Evolutionary conservation across 1,139 yeast genomes (phyloP).

Genomic region (Debaryomyces nepalensis): DNA sequence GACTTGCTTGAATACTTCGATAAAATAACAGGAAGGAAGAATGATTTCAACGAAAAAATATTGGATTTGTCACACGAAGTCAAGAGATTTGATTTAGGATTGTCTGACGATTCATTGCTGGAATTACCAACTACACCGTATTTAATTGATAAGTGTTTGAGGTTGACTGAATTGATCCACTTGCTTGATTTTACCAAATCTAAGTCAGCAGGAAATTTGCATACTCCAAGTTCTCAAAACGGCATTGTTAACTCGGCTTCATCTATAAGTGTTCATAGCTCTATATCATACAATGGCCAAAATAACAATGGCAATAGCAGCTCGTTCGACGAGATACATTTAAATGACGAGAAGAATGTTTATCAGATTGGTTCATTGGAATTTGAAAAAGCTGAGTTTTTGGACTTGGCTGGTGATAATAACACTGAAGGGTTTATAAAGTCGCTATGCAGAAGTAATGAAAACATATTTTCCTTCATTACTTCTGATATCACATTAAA

Average conservation of each 20-base stretch:
- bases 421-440: constrained; percentile 58
- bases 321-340: constrained; percentile 17
- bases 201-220: constrained; percentile 3
- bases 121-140: constrained; percentile 73
- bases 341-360: constrained; percentile 33
- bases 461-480: constrained; percentile 50
- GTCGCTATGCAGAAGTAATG: constrained; percentile 49
- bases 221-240: constrained; percentile 6
- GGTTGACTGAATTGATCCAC: constrained; percentile 62
- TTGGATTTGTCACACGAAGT: constrained; percentile 62
- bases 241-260: constrained; percentile 8
- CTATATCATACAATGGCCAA: constrained; percentile 12
- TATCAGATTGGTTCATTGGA: constrained; percentile 60
- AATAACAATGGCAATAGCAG: background rate
- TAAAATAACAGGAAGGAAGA: constrained; percentile 69
- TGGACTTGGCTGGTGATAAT: constrained; percentile 51
- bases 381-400: constrained; percentile 55
- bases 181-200: constrained; percentile 35
- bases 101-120: constrained; percentile 50
- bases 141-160: constrained; percentile 65
- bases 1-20: constrained; percentile 73
- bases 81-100: constrained; percentile 54
- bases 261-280: constrained; percentile 14
- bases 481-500: constrained; percentile 50
- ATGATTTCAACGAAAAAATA: constrained; percentile 65